A percentile compares a stretch with the other conserved stretches of the same genome.
phyloP scores from a whole-genome alignment of 805 yeast genomes.

The Pichia insulana region DNA sequence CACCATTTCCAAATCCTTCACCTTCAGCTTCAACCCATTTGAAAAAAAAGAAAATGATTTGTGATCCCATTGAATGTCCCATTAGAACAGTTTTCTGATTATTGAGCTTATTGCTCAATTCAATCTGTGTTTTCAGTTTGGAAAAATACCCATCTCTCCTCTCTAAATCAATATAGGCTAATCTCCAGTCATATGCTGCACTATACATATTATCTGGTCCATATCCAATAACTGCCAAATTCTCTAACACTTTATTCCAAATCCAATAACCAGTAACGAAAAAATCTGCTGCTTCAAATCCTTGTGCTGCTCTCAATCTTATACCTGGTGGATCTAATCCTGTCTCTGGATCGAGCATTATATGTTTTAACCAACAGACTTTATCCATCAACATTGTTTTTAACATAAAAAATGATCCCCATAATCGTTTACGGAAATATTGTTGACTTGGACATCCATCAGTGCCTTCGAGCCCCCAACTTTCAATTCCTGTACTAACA shows the following conservation, averaged over 20 bases:
- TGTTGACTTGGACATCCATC: slow-evolving; percentile 74
- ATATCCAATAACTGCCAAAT: slow-evolving; percentile 88
- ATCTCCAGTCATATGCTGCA: slow-evolving; percentile 95
- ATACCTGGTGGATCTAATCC: slow-evolving; percentile 88
- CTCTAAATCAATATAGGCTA: slow-evolving; percentile 83
- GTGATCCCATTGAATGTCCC: slow-evolving; percentile 97
- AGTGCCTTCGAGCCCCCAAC: slow-evolving; percentile 77
- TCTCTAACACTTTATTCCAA: slow-evolving; percentile 94
- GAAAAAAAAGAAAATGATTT: slow-evolving; percentile 76
- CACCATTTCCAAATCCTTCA: slow-evolving; percentile 80
- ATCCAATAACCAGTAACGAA: slow-evolving; percentile 98
- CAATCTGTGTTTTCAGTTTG: slow-evolving; percentile 66
- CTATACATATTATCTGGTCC: slow-evolving; percentile 84
- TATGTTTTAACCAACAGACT: slow-evolving; percentile 86
- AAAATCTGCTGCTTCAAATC: slow-evolving; percentile 94
- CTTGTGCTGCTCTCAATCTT: slow-evolving; percentile 83
- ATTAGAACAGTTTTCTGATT: slow-evolving; percentile 67
- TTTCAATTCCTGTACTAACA: slow-evolving; percentile 87
- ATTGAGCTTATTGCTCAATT: slow-evolving; percentile 40
- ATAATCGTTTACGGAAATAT: slow-evolving; percentile 83
- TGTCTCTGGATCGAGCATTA: slow-evolving; percentile 81
- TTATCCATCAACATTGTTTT: slow-evolving; percentile 88
- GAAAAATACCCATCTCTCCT: slow-evolving; percentile 79
- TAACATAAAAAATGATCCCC: slow-evolving; percentile 97
- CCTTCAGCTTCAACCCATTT: slow-evolving; percentile 97